These are phyloP conservation scores for Raphanus raphanistrum DNA, from an alignment of 345 rosid species.

Conservation along the genomic window DNA sequence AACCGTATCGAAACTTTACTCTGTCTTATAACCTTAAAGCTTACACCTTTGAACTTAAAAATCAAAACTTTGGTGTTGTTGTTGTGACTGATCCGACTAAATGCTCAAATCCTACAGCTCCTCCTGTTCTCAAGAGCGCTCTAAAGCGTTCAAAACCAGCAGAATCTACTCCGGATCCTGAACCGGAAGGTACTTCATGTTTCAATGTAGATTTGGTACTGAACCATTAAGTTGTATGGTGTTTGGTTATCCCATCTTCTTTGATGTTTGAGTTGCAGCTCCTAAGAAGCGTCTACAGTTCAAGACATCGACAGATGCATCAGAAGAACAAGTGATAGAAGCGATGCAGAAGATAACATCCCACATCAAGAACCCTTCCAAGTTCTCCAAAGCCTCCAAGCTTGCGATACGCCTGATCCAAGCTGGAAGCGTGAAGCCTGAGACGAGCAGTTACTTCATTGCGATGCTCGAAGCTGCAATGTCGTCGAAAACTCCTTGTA, in stretches of 20 bases:
- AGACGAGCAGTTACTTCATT: slow-evolving; percentile 67
- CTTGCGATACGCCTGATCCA: slow-evolving; percentile 83
- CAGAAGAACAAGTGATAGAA: slow-evolving; percentile 75
- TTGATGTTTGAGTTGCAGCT: slow-evolving; percentile 29
- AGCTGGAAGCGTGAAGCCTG: slow-evolving; percentile 90
- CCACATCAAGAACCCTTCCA: slow-evolving; percentile 72
- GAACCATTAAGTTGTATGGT: neutral
- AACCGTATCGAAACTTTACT: neutral
- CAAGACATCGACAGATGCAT: slow-evolving; percentile 86
- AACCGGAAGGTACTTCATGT: slow-evolving; percentile 31
- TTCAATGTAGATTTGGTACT: neutral
- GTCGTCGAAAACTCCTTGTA: slow-evolving; percentile 67
- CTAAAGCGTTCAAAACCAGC: slow-evolving; percentile 68
- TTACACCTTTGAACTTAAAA: slow-evolving; percentile 13
- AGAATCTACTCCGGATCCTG: slow-evolving; percentile 34
- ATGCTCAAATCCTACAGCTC: slow-evolving; percentile 26
- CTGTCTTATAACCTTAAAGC: neutral
- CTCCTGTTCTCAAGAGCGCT: slow-evolving; percentile 71
- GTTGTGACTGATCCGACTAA: slow-evolving; percentile 1
- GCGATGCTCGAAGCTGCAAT: slow-evolving; percentile 85
- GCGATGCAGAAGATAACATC: slow-evolving; percentile 95
- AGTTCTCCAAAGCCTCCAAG: slow-evolving; percentile 89
- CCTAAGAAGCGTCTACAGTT: slow-evolving; percentile 72
- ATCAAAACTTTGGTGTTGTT: neutral
- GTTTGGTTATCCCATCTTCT: too few relatives aligned